A percentile compares a stretch with the other conserved stretches of the same genome.
These are phyloP conservation scores for Cardamine occulta DNA, from an alignment of 345 rosid genomes.

Conservation along the genomic window DNA sequence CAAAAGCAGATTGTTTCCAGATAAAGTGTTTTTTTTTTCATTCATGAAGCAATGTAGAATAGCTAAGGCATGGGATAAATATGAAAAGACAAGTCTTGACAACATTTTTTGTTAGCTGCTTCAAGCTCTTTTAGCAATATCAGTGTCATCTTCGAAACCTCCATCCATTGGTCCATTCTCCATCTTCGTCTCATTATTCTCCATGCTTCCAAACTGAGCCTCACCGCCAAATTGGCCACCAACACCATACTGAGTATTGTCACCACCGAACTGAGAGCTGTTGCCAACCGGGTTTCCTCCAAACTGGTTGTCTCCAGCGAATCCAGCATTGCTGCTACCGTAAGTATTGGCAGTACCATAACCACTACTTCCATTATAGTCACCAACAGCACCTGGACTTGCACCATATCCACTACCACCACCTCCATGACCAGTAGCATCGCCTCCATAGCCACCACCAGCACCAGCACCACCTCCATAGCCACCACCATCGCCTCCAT, in stretches of 20 bases:
- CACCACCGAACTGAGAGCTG: conserved; percentile 42
- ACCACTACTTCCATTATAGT: conserved; percentile 45
- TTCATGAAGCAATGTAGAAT: conserved; percentile 4
- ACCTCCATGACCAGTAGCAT: conserved; percentile 19
- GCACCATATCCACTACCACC: conserved; percentile 40
- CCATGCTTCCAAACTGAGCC: conserved; percentile 42
- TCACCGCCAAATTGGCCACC: conserved; percentile 33
- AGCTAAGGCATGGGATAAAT: not conserved
- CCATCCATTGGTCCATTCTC: conserved; percentile 42
- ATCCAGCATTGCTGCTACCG: conserved; percentile 36
- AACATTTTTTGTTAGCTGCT: not conserved
- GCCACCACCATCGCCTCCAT: conserved; percentile 21
- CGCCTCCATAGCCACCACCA: conserved; percentile 26
- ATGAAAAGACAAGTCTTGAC: conserved; percentile 25
- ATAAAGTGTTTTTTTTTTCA: not conserved
- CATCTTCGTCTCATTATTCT: conserved; percentile 17
- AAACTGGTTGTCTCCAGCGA: conserved; percentile 35
- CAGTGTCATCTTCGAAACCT: conserved; percentile 44
- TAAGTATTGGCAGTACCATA: conserved; percentile 34
- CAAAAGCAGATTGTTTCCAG: conserved; percentile 22
- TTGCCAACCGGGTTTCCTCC: conserved; percentile 30
- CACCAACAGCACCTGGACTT: conserved; percentile 43
- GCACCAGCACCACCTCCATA: conserved; percentile 26
- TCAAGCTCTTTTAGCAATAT: conserved; percentile 81
- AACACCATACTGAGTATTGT: conserved; percentile 33